Base-by-base conservation (phyloP, 2,329 filamentous ascomycete genomes). In the Juglanconis sp. region DNA sequence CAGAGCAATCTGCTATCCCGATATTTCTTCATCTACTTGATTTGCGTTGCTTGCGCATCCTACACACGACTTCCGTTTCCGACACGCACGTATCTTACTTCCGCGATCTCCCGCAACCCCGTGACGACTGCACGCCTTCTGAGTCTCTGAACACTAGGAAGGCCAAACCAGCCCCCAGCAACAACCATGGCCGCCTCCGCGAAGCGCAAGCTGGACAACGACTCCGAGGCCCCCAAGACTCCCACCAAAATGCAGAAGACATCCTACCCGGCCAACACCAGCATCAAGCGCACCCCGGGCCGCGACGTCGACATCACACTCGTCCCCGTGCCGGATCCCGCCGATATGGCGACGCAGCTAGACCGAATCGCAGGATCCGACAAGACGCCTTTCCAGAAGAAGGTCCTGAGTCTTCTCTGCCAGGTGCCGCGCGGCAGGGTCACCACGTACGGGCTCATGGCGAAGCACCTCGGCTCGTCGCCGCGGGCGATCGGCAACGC, bases 401-500 rank as follows among this genome's bases (percentile, higher is more conserved):
- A 75, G 61, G 84, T 96, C 63, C 94, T 92, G 77, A 76, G 81
- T 2, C 81, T 89, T 4, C 84, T 96, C 3, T 87, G 88, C 69
- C 89, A 92, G 69, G 90, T 96, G 62, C 92, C 92, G 1, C 73
- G 76, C 15, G 92, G 92, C 36, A 79, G 80, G 57, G 88, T 92
- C 69, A 91, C 89, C 0, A 94, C 91, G 0, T 96, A 96, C 74
- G 88, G 84, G 3, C 79, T 88, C 1, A 78, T 96, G 56, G 86
- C 92, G 0, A 79, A 79, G 8, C 82, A 88, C 60, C 80, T 94
- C 15, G 73, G 78, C 10, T 91, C 89, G 30, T 91, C 88, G 3
- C 88, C 91, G 1, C 81, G 91, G 47, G 91, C 91, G 0, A 85
- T 95, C 5, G 91, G 91, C 15, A 91, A 90, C 61, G 90, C 90